These are phyloP conservation scores for Fusarium sulawesiense DNA, from an alignment of 2,329 filamentous ascomycete genomes.

Conservation along the genomic window DNA sequence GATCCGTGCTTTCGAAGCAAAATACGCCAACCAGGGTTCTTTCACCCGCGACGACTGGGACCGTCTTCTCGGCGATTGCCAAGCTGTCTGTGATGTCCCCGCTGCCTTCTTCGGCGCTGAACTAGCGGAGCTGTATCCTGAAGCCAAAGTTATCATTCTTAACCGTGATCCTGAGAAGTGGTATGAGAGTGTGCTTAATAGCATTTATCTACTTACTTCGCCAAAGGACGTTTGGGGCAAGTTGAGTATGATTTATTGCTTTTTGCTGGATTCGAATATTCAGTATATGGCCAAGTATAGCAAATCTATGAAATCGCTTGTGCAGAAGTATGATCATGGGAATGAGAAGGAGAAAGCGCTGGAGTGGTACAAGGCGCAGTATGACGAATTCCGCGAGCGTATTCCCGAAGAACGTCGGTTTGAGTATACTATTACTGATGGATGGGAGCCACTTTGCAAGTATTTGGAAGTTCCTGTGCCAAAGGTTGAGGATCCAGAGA, in stretches of 20 bases:
- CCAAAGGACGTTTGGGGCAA: constrained; percentile 41
- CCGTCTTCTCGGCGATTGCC: constrained; percentile 57
- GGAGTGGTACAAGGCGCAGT: constrained; percentile 53
- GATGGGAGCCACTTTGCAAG: constrained; percentile 57
- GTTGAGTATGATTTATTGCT: constrained; percentile 47
- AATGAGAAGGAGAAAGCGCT: constrained; percentile 53
- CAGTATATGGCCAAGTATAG: constrained; percentile 46
- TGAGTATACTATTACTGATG: constrained; percentile 54
- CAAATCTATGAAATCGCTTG: constrained; percentile 42
- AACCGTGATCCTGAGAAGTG: constrained; percentile 55
- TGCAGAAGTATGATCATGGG: constrained; percentile 48
- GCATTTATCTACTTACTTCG: constrained; percentile 48
- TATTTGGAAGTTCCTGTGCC: constrained; percentile 55
- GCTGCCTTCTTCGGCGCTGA: constrained; percentile 62
- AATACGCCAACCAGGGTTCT: constrained; percentile 47
- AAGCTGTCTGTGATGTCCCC: constrained; percentile 67
- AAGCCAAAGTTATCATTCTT: constrained; percentile 55
- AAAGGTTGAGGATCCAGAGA: constrained; percentile 46
- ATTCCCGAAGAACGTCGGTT: constrained; percentile 52
- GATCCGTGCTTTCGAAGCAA: constrained; percentile 50
- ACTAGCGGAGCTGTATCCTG: constrained; percentile 49
- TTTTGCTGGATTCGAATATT: constrained; percentile 43
- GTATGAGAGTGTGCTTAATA: constrained; percentile 46
- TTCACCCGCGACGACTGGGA: constrained; percentile 59
- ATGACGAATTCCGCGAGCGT: constrained; percentile 51